These are phyloP conservation scores for Scortechinia acanthostroma DNA, from an alignment of 2,329 filamentous ascomycete genomes.

Conservation along the genomic window DNA sequence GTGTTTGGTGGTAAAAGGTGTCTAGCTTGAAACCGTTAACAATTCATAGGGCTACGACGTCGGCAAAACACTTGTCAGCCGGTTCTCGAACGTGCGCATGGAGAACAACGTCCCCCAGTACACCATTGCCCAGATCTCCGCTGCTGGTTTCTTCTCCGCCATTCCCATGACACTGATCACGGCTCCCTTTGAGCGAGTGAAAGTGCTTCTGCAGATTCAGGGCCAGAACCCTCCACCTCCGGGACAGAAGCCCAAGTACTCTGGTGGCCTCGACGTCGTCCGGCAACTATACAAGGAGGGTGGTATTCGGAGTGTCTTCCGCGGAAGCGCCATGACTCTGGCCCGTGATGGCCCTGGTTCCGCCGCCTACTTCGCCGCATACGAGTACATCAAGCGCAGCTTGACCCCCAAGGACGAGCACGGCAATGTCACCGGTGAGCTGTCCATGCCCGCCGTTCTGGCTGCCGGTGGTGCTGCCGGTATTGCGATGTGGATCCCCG, in stretches of 20 bases:
- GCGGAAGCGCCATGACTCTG: constrained; percentile 81
- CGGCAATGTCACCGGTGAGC: constrained; percentile 67
- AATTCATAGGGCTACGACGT: constrained; percentile 82
- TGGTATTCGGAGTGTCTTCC: constrained; percentile 84
- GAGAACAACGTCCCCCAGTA: constrained; percentile 54
- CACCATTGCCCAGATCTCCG: constrained; percentile 78
- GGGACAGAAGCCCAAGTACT: constrained; percentile 88
- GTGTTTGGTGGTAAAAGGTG: constrained; percentile 7
- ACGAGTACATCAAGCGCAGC: constrained; percentile 86
- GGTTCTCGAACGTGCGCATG: constrained; percentile 55
- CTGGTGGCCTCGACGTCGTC: constrained; percentile 81
- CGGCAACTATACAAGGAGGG: constrained; percentile 87
- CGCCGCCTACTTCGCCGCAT: constrained; percentile 93
- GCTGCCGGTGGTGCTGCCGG: constrained; percentile 83
- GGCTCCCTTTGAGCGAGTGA: constrained; percentile 97
- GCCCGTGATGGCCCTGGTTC: constrained; percentile 88
- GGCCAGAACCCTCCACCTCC: constrained; percentile 79
- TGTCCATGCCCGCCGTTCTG: constrained; percentile 77
- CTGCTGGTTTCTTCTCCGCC: constrained; percentile 94
- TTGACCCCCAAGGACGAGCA: constrained; percentile 77
- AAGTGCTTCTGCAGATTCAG: constrained; percentile 96
- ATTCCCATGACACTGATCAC: constrained; percentile 97
- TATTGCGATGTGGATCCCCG: constrained; percentile 97
- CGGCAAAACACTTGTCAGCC: constrained; percentile 79
- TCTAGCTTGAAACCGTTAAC: not conserved